Conservation (phyloP, 176 grass and related monocot genomes). For the Eleusine coracana region DNA sequence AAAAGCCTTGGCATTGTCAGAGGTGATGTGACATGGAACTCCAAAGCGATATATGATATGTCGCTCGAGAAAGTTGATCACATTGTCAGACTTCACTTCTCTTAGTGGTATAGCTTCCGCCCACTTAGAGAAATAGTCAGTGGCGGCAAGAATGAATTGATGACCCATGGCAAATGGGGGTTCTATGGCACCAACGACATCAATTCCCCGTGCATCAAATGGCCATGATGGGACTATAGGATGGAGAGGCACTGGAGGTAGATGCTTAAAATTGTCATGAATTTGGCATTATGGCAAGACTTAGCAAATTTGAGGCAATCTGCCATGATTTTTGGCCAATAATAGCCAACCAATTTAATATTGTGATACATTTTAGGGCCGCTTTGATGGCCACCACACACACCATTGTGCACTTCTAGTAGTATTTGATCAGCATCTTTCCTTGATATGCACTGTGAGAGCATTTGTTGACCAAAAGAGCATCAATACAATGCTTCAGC, state of each 20-base stretch:
- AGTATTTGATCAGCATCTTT: not conserved
- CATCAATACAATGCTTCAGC: not conserved
- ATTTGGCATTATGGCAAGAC: not conserved
- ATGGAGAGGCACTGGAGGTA: not conserved
- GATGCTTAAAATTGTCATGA: not conserved
- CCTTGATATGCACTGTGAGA: not conserved
- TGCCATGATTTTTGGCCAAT: not conserved
- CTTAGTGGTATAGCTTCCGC: not conserved
- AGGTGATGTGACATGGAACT: no score
- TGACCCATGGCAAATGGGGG: not conserved
- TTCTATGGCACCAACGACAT: not conserved
- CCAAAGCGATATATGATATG: no score
- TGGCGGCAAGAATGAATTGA: not conserved
- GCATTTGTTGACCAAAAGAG: not conserved
- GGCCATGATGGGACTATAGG: not conserved
- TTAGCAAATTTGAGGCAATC: not conserved
- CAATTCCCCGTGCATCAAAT: not conserved
- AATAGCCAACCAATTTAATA: not conserved
- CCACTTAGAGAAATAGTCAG: not conserved
- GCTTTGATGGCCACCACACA: not conserved
- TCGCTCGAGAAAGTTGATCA: no score
- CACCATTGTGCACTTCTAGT: not conserved
- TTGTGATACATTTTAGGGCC: not conserved
- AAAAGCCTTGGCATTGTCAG: no score
- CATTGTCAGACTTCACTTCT: no score